Evolutionary conservation across 495 filamentous ascomycete species (phyloP).

Genomic region (Coniosporium apollinis): DNA sequence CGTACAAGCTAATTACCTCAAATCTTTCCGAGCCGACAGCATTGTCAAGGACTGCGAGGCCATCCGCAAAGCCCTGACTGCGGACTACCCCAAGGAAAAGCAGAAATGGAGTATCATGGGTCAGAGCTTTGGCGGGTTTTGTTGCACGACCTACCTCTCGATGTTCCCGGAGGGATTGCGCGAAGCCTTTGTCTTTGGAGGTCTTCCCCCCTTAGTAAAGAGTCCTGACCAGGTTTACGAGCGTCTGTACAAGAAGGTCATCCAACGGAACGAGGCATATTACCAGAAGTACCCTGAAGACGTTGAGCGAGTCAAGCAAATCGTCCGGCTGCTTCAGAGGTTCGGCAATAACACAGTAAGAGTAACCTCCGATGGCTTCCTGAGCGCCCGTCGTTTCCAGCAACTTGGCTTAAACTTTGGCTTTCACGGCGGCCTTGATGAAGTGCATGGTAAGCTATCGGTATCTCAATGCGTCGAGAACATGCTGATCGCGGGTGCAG

Average conservation of each 20-base stretch:
- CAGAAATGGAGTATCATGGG: conserved; percentile 71
- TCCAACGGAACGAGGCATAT: conserved; percentile 51
- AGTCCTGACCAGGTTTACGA: conserved; percentile 61
- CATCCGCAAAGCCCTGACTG: conserved; percentile 54
- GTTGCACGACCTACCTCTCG: conserved; percentile 62
- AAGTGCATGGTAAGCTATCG: conserved; percentile 13
- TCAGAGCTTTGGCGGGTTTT: conserved; percentile 88
- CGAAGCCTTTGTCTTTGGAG: conserved; percentile 72
- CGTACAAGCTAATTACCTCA: conserved; percentile 63
- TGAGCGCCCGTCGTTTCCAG: conserved; percentile 56
- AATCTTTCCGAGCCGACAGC: conserved; percentile 74
- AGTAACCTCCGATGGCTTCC: conserved; percentile 46
- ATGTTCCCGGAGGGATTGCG: conserved; percentile 57
- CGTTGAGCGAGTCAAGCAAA: conserved; percentile 45
- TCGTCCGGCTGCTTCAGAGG: conserved; percentile 35
- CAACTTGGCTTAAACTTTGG: conserved; percentile 65
- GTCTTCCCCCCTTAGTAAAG: conserved; percentile 57
- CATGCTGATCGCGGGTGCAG: conserved; percentile 18
- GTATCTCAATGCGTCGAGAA: not conserved
- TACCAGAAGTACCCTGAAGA: conserved; percentile 81
- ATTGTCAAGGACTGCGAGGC: conserved; percentile 80
- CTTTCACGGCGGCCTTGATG: conserved; percentile 35
- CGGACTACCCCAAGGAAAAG: conserved; percentile 49
- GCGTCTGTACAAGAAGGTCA: conserved; percentile 48
- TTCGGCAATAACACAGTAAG: conserved; percentile 39